phyloP scores from a whole-genome alignment of 192 early-diverging fungal genomes.

The Pilobolus umbonatus region DNA sequence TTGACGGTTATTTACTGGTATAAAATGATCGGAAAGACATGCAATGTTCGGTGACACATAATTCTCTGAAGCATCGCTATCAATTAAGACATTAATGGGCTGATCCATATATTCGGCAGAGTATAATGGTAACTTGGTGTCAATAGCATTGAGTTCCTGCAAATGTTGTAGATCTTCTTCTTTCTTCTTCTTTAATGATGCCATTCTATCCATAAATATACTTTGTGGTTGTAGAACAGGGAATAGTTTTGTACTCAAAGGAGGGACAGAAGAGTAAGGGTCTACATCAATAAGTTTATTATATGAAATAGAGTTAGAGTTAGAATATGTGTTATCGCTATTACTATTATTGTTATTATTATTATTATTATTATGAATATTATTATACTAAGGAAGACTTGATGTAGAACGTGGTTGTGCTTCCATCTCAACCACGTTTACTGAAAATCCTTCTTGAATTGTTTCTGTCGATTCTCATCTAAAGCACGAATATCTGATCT shows the following conservation, averaged over 20 bases:
- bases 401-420: neutral
- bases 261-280: neutral
- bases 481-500: neutral
- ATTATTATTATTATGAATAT: neutral
- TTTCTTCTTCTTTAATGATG: neutral
- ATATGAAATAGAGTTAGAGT: neutral
- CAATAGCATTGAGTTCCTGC: too few species aligned
- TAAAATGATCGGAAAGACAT: neutral
- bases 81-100: too few species aligned
- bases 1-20: neutral
- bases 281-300: constrained; percentile 1
- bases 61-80: neutral
- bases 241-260: neutral
- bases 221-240: neutral
- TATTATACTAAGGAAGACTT: too few species aligned
- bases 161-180: neutral
- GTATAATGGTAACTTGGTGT: too few species aligned
- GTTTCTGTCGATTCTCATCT: neutral
- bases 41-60: neutral
- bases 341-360: too few species aligned
- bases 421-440: neutral
- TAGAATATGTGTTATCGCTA: too few species aligned
- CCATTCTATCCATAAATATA: neutral
- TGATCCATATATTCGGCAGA: too few species aligned
- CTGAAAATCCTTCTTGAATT: neutral